These are phyloP conservation scores for Iberis amara DNA, from an alignment of 441 rosid species.

Conservation along the genomic window DNA sequence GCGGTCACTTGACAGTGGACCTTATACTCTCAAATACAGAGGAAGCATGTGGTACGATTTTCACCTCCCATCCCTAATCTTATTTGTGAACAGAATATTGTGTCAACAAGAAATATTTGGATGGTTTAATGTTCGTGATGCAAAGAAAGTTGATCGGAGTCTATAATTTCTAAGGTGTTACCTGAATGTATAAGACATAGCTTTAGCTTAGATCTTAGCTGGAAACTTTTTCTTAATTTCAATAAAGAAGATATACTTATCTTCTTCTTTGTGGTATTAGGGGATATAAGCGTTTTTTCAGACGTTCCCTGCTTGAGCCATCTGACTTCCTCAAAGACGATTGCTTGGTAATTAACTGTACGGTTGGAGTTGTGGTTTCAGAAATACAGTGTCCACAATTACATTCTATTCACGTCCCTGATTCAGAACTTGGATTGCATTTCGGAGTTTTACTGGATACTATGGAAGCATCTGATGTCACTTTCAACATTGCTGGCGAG, in stretches of 20 bases:
- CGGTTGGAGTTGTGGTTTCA: conserved; percentile 74
- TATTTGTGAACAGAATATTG: conserved; percentile 6
- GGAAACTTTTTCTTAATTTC: background rate
- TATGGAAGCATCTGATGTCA: conserved; percentile 68
- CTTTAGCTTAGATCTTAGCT: no score
- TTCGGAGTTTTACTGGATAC: conserved; percentile 62
- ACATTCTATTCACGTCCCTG: conserved; percentile 48
- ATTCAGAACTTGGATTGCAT: conserved; percentile 69
- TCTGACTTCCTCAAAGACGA: conserved; percentile 75
- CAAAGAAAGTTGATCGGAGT: background rate
- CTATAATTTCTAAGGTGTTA: no score
- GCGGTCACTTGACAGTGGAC: conserved; percentile 66
- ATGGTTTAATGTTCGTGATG: conserved; percentile 7
- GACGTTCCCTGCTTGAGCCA: conserved; percentile 51
- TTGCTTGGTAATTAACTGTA: conserved; percentile 70
- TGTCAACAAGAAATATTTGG: conserved; percentile 1
- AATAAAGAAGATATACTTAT: conserved; percentile 2
- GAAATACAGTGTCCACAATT: conserved; percentile 65
- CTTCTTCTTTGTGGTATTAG: conserved; percentile 33
- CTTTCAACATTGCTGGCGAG: conserved; percentile 65
- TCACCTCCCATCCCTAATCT: background rate
- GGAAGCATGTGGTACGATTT: conserved; percentile 83
- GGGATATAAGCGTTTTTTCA: conserved; percentile 82
- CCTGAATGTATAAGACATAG: no score
- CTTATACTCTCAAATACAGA: conserved; percentile 61